Conservation (phyloP, 2,329 filamentous ascomycete species). For the Didymella glomerata region DNA sequence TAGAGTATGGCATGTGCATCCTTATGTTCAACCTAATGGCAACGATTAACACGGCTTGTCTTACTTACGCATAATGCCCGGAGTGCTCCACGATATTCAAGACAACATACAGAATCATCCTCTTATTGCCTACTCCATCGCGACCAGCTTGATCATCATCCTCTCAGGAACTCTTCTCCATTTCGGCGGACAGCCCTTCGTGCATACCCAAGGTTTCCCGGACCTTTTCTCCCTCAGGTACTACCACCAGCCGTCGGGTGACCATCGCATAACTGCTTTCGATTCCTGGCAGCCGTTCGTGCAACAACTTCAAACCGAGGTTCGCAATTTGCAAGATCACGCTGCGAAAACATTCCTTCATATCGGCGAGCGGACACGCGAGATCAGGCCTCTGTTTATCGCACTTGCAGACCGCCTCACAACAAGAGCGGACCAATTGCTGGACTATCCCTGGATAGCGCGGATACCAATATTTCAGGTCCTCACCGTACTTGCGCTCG, state of each 20-base stretch:
- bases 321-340: constrained; percentile 25
- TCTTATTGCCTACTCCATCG: constrained; percentile 26
- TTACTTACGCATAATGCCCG: constrained; percentile 31
- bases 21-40: constrained; percentile 35
- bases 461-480: constrained; percentile 31
- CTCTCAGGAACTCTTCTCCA: constrained; percentile 34
- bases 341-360: constrained; percentile 15
- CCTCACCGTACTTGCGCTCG: constrained; percentile 31
- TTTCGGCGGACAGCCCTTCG: constrained; percentile 22
- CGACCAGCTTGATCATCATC: constrained; percentile 29
- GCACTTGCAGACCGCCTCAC: constrained; percentile 23
- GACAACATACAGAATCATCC: constrained; percentile 37
- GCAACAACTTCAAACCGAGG: constrained; percentile 25
- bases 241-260: constrained; percentile 8
- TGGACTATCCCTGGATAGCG: constrained; percentile 26
- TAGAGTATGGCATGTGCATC: constrained; percentile 28
- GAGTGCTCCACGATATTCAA: constrained; percentile 29
- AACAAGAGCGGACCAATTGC: constrained; percentile 17
- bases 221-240: constrained; percentile 11
- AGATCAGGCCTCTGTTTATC: constrained; percentile 20
- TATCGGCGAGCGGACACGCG: constrained; percentile 13
- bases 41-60: constrained; percentile 29
- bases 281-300: constrained; percentile 25
- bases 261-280: constrained; percentile 4
- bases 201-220: constrained; percentile 1